phyloP scores from a whole-genome alignment of 441 rosid genomes.

The Breynia disticha region DNA sequence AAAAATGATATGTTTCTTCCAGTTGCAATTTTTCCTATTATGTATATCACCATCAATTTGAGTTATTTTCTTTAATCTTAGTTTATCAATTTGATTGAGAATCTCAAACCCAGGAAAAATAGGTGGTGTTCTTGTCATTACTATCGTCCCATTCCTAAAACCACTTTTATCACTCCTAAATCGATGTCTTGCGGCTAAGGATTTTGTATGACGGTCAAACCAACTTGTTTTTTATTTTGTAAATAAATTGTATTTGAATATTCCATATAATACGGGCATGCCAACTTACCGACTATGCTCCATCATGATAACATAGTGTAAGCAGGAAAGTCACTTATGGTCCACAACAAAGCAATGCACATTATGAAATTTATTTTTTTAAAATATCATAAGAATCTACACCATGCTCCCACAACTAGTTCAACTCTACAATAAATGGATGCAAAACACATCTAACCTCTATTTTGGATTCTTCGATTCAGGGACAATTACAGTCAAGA shows the following conservation, averaged over 20 bases:
- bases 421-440: not conserved
- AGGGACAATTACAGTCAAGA: not conserved
- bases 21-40: too few species aligned
- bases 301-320: not conserved
- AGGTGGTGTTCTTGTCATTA: too few species aligned
- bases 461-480: not conserved
- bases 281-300: not conserved
- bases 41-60: too few species aligned
- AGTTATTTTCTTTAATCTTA: too few species aligned
- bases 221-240: not conserved
- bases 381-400: not conserved
- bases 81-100: too few species aligned
- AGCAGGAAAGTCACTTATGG: not conserved
- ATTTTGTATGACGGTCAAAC: not conserved
- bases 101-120: too few species aligned
- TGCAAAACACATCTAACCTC: not conserved
- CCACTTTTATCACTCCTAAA: too few species aligned
- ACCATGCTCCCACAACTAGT: not conserved
- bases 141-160: too few species aligned
- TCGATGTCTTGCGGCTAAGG: too few species aligned
- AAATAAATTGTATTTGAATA: not conserved
- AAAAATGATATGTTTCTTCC: too few species aligned
- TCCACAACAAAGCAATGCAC: not conserved
- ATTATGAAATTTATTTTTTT: not conserved
- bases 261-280: not conserved